A percentile compares a stretch with the other conserved stretches of the same genome.
phyloP scores from a whole-genome alignment of 306 rosid genomes.

The Coriaria nepalensis region DNA sequence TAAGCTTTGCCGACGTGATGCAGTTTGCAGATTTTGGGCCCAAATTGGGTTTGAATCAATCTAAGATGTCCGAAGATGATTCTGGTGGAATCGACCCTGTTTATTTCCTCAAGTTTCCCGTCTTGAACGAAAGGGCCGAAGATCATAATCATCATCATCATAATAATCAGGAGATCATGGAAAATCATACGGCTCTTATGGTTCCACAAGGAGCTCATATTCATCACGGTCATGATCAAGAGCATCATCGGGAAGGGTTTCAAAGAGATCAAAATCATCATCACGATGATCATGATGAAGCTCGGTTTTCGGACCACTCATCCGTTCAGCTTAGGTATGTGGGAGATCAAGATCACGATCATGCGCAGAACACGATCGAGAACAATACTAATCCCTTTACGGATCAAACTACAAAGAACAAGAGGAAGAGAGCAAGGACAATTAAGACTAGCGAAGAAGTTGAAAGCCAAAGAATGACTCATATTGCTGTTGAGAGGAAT shows the following conservation, averaged over 20 bases:
- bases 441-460: constrained; percentile 75
- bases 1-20: constrained; percentile 84
- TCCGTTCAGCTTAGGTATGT: constrained; percentile 34
- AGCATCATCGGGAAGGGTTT: constrained; percentile 12
- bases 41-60: constrained; percentile 54
- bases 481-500: constrained; percentile 81
- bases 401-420: constrained; percentile 21
- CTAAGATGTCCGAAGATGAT: constrained; percentile 21
- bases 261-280: too few species aligned
- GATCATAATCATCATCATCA: constrained; percentile 7
- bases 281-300: constrained; percentile 13
- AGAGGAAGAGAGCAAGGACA: constrained; percentile 62
- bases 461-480: constrained; percentile 94
- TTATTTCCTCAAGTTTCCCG: constrained; percentile 85
- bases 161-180: too few species aligned
- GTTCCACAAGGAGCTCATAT: background rate
- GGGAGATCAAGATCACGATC: constrained; percentile 17
- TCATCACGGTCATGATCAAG: background rate
- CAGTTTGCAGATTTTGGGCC: constrained; percentile 94
- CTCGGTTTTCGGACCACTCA: constrained; percentile 26
- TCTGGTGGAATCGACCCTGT: constrained; percentile 50
- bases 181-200: constrained; percentile 13
- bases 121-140: constrained; percentile 46
- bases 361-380: constrained; percentile 8
- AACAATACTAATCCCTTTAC: background rate